These are phyloP conservation scores for Adansonia gregorii DNA, from an alignment of 441 rosid genomes.

Conservation along the genomic window DNA sequence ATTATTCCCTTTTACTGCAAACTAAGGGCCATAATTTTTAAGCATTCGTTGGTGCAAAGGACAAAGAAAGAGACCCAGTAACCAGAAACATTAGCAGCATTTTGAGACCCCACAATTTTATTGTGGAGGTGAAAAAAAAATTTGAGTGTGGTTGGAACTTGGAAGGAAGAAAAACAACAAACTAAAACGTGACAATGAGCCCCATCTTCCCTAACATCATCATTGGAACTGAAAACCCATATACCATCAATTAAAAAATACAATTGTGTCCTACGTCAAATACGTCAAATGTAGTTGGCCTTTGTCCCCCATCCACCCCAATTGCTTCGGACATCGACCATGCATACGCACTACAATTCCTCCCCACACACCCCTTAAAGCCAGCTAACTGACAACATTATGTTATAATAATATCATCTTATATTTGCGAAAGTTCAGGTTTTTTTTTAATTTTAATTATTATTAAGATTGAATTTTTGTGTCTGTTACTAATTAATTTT, in stretches of 20 bases:
- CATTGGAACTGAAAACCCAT: slow-evolving; percentile 27
- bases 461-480: too few relatives aligned
- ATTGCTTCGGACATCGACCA: slow-evolving; percentile 18
- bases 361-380: background rate
- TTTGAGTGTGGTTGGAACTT: slow-evolving; percentile 20
- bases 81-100: slow-evolving; percentile 31
- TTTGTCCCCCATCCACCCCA: background rate
- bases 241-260: slow-evolving; percentile 6
- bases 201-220: slow-evolving; percentile 30
- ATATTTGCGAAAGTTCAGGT: too few relatives aligned
- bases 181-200: slow-evolving; percentile 29
- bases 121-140: background rate
- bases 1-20: slow-evolving; percentile 8
- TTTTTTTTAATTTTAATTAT: too few relatives aligned
- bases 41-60: slow-evolving; percentile 12
- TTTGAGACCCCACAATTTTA: slow-evolving; percentile 13
- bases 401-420: background rate
- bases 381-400: slow-evolving; percentile 11
- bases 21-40: background rate
- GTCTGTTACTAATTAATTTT: too few relatives aligned
- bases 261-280: slow-evolving; percentile 25
- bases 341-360: background rate
- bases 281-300: slow-evolving; percentile 25
- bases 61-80: slow-evolving; percentile 36
- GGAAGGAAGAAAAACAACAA: slow-evolving; percentile 9